Base-by-base conservation (phyloP, 2,329 filamentous ascomycete species). In the Botryosphaeria dothidea region DNA sequence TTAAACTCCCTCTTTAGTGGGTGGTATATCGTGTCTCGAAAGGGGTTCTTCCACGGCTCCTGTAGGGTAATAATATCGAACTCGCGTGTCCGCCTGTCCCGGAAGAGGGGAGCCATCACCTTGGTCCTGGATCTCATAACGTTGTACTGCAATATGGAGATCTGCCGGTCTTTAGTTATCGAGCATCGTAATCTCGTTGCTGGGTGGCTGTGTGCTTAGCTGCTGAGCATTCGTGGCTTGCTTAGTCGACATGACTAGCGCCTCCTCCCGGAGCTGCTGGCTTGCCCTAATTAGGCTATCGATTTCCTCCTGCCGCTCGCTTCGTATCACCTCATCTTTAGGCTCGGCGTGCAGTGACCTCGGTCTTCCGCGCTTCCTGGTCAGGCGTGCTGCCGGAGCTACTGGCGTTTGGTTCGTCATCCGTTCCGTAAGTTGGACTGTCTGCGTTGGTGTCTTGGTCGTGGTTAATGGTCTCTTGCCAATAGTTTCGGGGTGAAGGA, bases 71-170 rank as follows among this genome's bases (percentile, higher is more conserved):
- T 60, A 46, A 71, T 70, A 56, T 71, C 67, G 46, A 68, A 71
- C 27, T 73, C 66, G 21, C 65, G 23, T 52, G 68, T 66, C 41
- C 46, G 63, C 3, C 29, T 66, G 68, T 73, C 70, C 11, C 66
- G 64, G 13, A 74, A 66, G 38, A 72, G 65, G 23, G 64, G 64
- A 36, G 68, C 69, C 56, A 72, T 71, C 5, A 72, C 70, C 21
- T 65, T 67, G 54, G 70, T 68, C 64, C 67, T 69, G 43, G 67
- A 70, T 60, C 66, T 70, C 23, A 49, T 58, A 23, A 69, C 66
- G 67, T 69, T 70, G 57, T 71, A 70, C 68, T 69, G 66, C 68
- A 71, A 65, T 68, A 70, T 70, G 64, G 58, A 36, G 5, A 54
- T 3, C 49, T 54, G 31, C 19, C 49, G 3, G 49, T 29, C 31